phyloP scores from a whole-genome alignment of 345 rosid genomes.

The thale cress (Arabidopsis thaliana) region TAIR10.1 NC_003076.8:7878501-7879000 shows the following conservation, averaged over 20 bases:
- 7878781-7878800: too few species aligned
- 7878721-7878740: neutral
- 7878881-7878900: neutral
- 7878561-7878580: constrained; percentile 26
- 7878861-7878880: neutral
- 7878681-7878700: constrained; percentile 14
- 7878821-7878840: neutral
- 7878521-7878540: constrained; percentile 35
- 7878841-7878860: neutral
- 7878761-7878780: too few species aligned
- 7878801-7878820: neutral
- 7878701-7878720: neutral
- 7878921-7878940: neutral
- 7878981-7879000: neutral
- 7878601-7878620: neutral
- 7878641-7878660: neutral
- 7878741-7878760: neutral
- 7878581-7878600: constrained; percentile 30
- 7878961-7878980: neutral
- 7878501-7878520: constrained; percentile 44
- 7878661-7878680: neutral
- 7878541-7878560: neutral
- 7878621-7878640: neutral
- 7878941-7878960: neutral
- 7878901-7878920: neutral